A percentile compares a stretch with the other conserved stretches of the same genome.
Evolutionary conservation across 2,329 filamentous ascomycete genomes (phyloP).

Genomic region (Colletotrichum aenigma): DNA sequence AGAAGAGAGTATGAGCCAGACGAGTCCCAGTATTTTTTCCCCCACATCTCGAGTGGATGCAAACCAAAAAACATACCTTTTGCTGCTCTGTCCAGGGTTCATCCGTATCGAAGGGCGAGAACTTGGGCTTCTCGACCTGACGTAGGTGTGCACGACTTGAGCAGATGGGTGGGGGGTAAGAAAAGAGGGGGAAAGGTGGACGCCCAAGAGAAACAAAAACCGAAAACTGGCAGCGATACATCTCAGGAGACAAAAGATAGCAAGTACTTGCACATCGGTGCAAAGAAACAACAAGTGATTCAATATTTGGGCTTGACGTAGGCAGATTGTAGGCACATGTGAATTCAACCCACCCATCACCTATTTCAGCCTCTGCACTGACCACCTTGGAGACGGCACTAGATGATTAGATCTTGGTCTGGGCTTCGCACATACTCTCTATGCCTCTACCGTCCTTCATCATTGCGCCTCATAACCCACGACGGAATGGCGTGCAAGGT

Average conservation of each 20-base stretch:
- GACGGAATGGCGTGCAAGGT: neutral
- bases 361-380: slow-evolving; percentile 4
- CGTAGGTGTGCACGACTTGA: neutral
- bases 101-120: neutral
- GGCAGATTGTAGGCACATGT: neutral
- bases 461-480: neutral
- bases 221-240: neutral
- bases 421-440: neutral
- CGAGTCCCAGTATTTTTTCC: neutral
- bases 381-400: neutral
- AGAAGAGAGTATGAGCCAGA: neutral
- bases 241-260: neutral
- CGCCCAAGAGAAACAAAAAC: neutral
- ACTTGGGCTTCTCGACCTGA: neutral
- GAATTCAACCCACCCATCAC: neutral
- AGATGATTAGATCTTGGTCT: neutral
- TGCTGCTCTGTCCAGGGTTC: neutral
- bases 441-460: neutral
- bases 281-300: neutral
- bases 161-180: neutral
- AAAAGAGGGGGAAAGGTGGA: neutral
- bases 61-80: neutral
- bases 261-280: neutral
- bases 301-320: neutral
- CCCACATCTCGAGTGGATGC: neutral